Conservation (phyloP, 192 early-diverging fungal species). For the Diversispora epigaea region DNA sequence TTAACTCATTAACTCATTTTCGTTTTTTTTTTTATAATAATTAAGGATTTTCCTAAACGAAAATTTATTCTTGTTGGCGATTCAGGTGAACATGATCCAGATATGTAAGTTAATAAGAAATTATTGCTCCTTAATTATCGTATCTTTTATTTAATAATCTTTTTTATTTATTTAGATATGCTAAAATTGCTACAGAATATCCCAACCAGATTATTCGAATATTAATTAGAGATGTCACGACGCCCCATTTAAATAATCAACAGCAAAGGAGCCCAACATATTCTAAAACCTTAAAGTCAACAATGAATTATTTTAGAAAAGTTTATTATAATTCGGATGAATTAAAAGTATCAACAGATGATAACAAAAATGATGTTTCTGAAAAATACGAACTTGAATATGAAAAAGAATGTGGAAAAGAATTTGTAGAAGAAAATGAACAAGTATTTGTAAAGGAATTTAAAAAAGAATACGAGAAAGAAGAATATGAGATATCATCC, state of each 20-base stretch:
- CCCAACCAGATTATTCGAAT: constrained; percentile 79
- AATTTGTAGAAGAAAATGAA: background rate
- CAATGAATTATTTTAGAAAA: background rate
- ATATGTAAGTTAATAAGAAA: constrained; percentile 58
- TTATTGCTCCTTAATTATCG: background rate
- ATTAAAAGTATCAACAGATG: background rate
- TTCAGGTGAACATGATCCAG: constrained; percentile 85
- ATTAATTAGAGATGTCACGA: constrained; percentile 77
- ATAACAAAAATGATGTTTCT: background rate
- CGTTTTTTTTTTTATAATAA: constrained; percentile 3
- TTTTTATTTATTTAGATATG: constrained; percentile 44
- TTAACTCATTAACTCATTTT: background rate
- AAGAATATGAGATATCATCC: no score
- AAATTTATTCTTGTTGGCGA: constrained; percentile 91
- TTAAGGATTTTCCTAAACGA: constrained; percentile 70
- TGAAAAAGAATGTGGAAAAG: background rate
- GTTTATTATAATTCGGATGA: background rate
- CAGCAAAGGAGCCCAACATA: constrained; percentile 13
- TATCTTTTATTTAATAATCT: background rate
- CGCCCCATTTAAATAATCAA: constrained; percentile 30
- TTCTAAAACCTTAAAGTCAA: constrained; percentile 1
- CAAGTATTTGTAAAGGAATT: no score
- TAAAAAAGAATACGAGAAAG: no score
- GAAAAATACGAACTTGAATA: background rate
- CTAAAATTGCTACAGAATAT: constrained; percentile 57